Evolutionary conservation across 2,329 filamentous ascomycete genomes (phyloP), one percentile per base, ranked within the genome.

Genomic region (Neopestalotiopsis rosae): DNA sequence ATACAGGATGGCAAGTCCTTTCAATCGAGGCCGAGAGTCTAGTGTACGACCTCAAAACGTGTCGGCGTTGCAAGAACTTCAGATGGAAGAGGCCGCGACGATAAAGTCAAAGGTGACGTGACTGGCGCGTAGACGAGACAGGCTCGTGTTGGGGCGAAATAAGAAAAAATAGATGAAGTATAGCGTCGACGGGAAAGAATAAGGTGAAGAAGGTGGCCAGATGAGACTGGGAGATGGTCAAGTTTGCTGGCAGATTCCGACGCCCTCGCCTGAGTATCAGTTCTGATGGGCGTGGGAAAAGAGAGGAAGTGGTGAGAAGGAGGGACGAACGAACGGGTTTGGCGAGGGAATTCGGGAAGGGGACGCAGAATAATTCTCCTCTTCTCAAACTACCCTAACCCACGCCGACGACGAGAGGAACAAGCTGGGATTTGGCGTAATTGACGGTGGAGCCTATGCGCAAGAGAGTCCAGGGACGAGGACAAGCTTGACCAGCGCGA

Each of bases 361-460:
- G 67, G 68, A 67, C 49, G 56, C 52, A 65, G 63, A 65, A 58
- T 61, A 64, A 38, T 70, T 70, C 68, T 67, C 61, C 68, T 58
- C 56, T 63, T 40, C 28, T 52, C 66, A 67, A 69, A 67, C 68
- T 67, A 69, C 68, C 68, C 68, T 69, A 64, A 69, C 68, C 68
- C 68, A 67, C 66, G 66, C 42, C 65, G 52, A 61, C 34, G 40
- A 34, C 34, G 49, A 67, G 66, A 57, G 49, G 40, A 56, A 67
- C 65, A 69, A 67, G 66, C 66, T 67, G 66, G 66, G 66, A 62
- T 56, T 67, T 67, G 66, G 66, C 66, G 66, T 61, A 67, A 67
- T 67, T 59, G 30, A 38, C 34, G 61, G 67, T 69, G 67, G 67
- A 69, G 67, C 67, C 64, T 63, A 64, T 65, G 65, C 62, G 59